Base-by-base conservation (phyloP, 2,329 filamentous ascomycete genomes). In the Ambrosiella beaveri region DNA sequence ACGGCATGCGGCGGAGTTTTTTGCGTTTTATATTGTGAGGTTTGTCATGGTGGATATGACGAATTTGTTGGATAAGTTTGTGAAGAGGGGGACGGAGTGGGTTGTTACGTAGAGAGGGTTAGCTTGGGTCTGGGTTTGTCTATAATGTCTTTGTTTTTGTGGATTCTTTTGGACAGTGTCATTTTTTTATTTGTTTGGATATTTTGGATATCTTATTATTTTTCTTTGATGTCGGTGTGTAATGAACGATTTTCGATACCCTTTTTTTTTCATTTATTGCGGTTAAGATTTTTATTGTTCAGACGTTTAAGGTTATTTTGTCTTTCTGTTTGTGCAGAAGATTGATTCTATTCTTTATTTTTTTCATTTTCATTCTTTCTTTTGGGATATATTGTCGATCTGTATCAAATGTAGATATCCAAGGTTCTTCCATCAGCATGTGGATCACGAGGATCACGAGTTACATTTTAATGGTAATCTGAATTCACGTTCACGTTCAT, bases 21-120 rank as follows among this genome's bases (percentile, higher is more conserved):
- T 98, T 68, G 90, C 85, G 13, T 96, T 98, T 70, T 97, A 93
- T 68, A 79, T 98, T 36, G 96, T 91, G 70, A 85, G 93, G 15
- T 98, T 98, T 68, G 89, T 90, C n/a, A 74, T 98, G 61, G 77
- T 82, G 3, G 93, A 98, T 69, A 73, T 98, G 61, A 79, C 82
- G 44, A 69, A 93, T 67, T 75, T 98, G 73, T 75, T 98, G 64
- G 93, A 98, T 69, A 98, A 97, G 69, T 97, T 93, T 66, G 84
- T 98, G 68, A 98, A 98, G 75, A 81, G 90, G 63, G 90, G 91
- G 27, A 95, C 85, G 65, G 91, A 98, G 75, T 98, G 91, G 91
- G 89, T 96, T 59, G 65, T 75, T 13, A 64, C 67, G 61, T 56
- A 27, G 19, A 56, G 19, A 13, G 27, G 39, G 38, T 47, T 47